phyloP scores from a whole-genome alignment of 2,329 filamentous ascomycete genomes.

The Byssoonygena ceratinophila region DNA sequence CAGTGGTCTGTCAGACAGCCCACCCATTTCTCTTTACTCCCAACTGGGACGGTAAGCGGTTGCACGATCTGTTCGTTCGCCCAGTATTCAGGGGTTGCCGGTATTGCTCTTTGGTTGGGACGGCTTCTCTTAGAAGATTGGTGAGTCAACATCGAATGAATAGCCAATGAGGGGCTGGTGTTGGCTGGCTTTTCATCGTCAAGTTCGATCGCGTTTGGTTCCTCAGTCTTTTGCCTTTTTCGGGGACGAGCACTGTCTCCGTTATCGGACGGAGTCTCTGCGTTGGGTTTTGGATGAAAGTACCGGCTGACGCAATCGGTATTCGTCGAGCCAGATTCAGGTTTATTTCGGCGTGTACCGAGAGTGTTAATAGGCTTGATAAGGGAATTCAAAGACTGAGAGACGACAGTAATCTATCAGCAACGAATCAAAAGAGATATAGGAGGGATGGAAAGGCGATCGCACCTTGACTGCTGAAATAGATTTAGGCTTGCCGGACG shows the following conservation, averaged over 20 bases:
- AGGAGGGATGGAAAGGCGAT: not conserved
- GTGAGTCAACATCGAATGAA: not conserved
- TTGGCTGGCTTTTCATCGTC: not conserved
- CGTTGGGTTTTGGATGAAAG: not conserved
- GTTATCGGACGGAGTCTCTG: not conserved
- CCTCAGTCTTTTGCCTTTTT: conserved; percentile 13
- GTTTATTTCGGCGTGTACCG: not conserved
- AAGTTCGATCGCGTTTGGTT: not conserved
- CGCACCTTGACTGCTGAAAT: not conserved
- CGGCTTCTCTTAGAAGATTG: not conserved
- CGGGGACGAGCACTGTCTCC: conserved; percentile 5
- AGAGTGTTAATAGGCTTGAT: conserved; percentile 7
- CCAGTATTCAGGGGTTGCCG: conserved; percentile 2
- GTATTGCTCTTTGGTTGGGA: not conserved
- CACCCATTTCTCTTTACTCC: not conserved
- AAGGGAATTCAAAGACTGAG: conserved; percentile 2
- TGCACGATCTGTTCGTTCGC: not conserved
- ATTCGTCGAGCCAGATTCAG: not conserved
- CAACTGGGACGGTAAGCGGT: not conserved
- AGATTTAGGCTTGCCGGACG: not conserved
- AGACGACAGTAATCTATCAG: not conserved
- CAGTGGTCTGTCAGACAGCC: not conserved
- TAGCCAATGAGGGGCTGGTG: not conserved
- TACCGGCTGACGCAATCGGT: not conserved
- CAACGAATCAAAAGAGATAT: not conserved